Evolutionary conservation across 495 filamentous ascomycete species (phyloP).

Genomic region (Neurospora sp.): DNA sequence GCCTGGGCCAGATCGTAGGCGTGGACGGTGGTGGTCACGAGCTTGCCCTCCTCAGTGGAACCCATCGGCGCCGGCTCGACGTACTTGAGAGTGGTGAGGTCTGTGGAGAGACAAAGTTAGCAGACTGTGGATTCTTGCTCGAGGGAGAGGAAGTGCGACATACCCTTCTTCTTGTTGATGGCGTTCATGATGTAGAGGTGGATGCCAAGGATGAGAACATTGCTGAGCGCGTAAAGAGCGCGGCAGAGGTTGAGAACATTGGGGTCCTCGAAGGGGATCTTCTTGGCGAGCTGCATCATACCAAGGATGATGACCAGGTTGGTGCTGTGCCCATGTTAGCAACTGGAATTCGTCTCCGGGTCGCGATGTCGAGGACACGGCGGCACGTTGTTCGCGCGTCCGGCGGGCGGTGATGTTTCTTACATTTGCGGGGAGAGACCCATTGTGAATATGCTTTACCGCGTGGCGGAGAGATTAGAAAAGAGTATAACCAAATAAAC

Average conservation of each 20-base stretch:
- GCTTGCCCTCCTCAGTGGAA: slow-evolving; percentile 82
- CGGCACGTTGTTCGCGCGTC: not conserved
- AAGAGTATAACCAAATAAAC: not conserved
- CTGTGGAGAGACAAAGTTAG: slow-evolving; percentile 35
- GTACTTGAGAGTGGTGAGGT: slow-evolving; percentile 96
- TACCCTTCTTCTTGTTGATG: slow-evolving; percentile 95
- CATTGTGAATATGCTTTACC: not conserved
- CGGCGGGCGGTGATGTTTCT: not conserved
- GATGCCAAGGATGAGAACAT: slow-evolving; percentile 73
- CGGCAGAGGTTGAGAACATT: slow-evolving; percentile 75
- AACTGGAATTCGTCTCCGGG: not conserved
- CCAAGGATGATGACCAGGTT: slow-evolving; percentile 91
- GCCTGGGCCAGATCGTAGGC: slow-evolving; percentile 86
- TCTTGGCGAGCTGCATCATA: slow-evolving; percentile 97
- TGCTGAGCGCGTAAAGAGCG: slow-evolving; percentile 73
- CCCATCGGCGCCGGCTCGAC: slow-evolving; percentile 91
- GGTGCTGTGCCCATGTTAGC: slow-evolving; percentile 44
- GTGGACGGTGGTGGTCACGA: slow-evolving; percentile 88
- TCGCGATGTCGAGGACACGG: not conserved
- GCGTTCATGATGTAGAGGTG: slow-evolving; percentile 72
- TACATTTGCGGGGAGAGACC: not conserved
- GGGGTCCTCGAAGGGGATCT: slow-evolving; percentile 89
- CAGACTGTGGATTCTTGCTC: not conserved
- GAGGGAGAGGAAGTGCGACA: slow-evolving; percentile 7
- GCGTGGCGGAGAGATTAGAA: not conserved